Evolutionary conservation across 495 filamentous ascomycete species (phyloP).

Genomic region (Terfezia boudieri): DNA sequence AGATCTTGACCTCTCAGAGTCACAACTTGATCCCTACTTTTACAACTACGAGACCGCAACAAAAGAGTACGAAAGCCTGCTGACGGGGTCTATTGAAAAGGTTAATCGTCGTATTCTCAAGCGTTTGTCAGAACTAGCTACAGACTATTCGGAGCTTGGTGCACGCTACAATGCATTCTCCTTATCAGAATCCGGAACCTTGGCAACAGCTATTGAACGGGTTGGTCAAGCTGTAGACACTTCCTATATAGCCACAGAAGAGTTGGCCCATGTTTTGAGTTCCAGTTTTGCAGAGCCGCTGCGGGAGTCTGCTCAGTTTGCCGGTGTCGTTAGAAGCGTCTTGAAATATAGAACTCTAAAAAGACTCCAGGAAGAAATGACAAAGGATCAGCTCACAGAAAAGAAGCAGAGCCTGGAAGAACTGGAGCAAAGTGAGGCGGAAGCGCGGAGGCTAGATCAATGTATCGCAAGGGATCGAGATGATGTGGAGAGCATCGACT

Average conservation of each 20-base stretch:
- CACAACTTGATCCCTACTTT: constrained; percentile 89
- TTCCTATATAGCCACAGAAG: constrained; percentile 87
- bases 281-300: constrained; percentile 91
- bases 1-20: constrained; percentile 50
- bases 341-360: constrained; percentile 76
- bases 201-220: constrained; percentile 84
- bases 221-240: constrained; percentile 87
- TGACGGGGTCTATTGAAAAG: constrained; percentile 85
- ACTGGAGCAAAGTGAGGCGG: constrained; percentile 68
- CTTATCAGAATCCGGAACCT: constrained; percentile 64
- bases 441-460: constrained; percentile 78
- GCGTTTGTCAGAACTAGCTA: constrained; percentile 57
- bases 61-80: constrained; percentile 60
- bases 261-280: constrained; percentile 58
- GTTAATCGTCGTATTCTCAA: constrained; percentile 76
- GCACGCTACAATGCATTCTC: constrained; percentile 95
- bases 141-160: constrained; percentile 78
- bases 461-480: constrained; percentile 42
- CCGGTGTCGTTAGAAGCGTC: constrained; percentile 73
- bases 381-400: constrained; percentile 63
- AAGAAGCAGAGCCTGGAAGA: constrained; percentile 59
- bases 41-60: constrained; percentile 71
- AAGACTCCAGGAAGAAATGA: constrained; percentile 93
- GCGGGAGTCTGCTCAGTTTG: constrained; percentile 91
- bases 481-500: constrained; percentile 69